Evolutionary conservation across 306 rosid species (phyloP), one percentile per base, ranked within the genome.

Genomic region (Albizia julibrissin): DNA sequence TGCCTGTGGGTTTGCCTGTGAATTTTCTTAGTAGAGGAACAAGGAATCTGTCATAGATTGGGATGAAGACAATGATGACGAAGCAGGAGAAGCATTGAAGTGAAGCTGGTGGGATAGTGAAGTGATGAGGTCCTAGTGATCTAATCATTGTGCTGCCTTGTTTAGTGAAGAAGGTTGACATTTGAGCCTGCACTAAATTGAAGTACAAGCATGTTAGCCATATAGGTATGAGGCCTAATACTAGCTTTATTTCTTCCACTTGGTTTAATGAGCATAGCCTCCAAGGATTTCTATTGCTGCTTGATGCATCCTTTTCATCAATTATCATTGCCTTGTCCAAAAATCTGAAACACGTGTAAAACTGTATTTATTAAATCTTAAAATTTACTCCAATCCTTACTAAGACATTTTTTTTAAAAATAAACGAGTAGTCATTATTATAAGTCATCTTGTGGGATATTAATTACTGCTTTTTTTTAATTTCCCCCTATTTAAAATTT

Each of bases 191-290:
- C 19, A 1, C 39, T 27, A 62, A 26, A 14, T 62, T 62, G 37
- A 62, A 26, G 68, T 62, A 62, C 37, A 62, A 62, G 37, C 68
- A 3, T 26, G 68, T 26, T 62, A 62, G 37, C 68, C 68, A 62
- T 62, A 62, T 62, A 21, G 68, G 92, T 8, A 89, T 72, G 14
- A 89, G 79, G 15, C 90, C 84, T 7, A 83, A 27, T 11, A 87
- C 76, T 11, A 81, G 82, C 85, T 87, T 89, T 42, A 81, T 87
- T 79, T 89, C 88, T 86, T 87, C 90, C 34, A 89, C 92, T 80
- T 89, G 89, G 43, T 26, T 70, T 14, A 77, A 50, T 3, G 90
- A 66, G 84, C 92, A 87, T 39, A 87, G 46, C 65, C 90, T 87
- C 89, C 92, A 89, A 2, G 82, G 90, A 8, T 87, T 72, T 42